A percentile compares a stretch with the other conserved stretches of the same genome.
phyloP scores from a whole-genome alignment of 176 grass and related monocot genomes.

The Carex littledalei region DNA sequence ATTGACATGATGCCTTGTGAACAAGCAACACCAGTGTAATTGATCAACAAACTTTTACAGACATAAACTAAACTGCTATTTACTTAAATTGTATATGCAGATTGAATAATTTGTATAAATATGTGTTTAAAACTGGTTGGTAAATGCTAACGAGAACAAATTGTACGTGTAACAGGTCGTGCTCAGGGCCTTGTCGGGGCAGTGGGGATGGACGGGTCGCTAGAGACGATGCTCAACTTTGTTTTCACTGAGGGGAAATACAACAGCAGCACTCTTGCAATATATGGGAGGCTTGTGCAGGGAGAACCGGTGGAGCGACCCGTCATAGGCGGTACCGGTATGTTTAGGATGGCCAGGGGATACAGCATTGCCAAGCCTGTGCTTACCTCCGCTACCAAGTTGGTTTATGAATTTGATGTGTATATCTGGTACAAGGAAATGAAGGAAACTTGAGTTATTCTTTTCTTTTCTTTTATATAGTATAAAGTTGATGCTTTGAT shows the following conservation, averaged over 20 bases:
- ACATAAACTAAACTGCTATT: too few relatives aligned
- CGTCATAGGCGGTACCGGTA: slow-evolving; percentile 15
- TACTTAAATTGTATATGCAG: background rate
- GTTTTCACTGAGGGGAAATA: slow-evolving; percentile 12
- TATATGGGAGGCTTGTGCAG: background rate
- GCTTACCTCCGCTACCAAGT: background rate
- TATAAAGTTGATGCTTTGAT: background rate
- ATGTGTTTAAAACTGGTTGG: background rate
- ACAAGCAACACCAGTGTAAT: too few relatives aligned
- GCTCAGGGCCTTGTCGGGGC: slow-evolving; percentile 2
- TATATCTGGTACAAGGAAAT: background rate
- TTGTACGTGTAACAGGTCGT: background rate
- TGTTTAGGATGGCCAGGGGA: slow-evolving; percentile 8
- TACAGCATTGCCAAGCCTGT: background rate
- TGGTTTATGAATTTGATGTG: background rate
- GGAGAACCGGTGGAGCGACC: background rate
- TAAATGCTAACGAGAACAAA: background rate
- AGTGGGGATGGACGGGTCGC: background rate
- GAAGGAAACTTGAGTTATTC: background rate
- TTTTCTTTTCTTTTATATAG: background rate
- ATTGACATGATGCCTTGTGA: too few relatives aligned
- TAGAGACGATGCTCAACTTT: background rate
- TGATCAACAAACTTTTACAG: too few relatives aligned
- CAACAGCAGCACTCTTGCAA: background rate
- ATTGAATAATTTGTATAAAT: background rate